phyloP scores from a whole-genome alignment of 177 flowering plant species.

The Vitis hybrid region DNA sequence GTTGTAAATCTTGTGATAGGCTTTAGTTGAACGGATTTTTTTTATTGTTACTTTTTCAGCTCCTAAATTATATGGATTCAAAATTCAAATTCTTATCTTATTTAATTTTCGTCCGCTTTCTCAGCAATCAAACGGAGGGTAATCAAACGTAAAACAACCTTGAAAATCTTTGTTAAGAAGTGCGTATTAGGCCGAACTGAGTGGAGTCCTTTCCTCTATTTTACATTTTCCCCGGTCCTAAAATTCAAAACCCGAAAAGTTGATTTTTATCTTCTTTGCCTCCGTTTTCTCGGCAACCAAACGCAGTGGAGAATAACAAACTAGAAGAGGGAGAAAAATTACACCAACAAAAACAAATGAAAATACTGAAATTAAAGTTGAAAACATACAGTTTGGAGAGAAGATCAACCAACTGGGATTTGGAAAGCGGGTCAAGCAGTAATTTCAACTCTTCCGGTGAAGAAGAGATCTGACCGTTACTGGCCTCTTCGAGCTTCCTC shows the following conservation, averaged over 20 bases:
- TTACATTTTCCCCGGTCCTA: neutral
- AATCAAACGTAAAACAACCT: no score
- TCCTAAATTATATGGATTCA: no score
- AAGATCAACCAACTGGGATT: conserved; percentile 63
- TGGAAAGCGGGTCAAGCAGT: conserved; percentile 65
- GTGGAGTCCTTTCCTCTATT: no score
- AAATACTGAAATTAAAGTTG: neutral
- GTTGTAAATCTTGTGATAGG: no score
- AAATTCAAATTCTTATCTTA: no score
- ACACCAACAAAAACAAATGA: neutral
- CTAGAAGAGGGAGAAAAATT: neutral
- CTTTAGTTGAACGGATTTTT: no score
- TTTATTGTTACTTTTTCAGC: no score
- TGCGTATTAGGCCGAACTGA: no score
- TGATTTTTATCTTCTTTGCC: neutral
- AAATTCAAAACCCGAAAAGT: neutral
- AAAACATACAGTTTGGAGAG: conserved; percentile 49
- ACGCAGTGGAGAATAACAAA: neutral
- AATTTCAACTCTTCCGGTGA: conserved; percentile 39
- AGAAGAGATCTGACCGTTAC: conserved; percentile 17
- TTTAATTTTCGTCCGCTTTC: no score
- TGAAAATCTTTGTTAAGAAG: no score
- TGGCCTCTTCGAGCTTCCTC: conserved; percentile 56
- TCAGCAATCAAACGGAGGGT: no score
- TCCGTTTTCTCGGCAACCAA: neutral